Evolutionary conservation across 1,139 yeast species (phyloP), one percentile per base, ranked within the genome.

Genomic region (Taiozyma sp.): DNA sequence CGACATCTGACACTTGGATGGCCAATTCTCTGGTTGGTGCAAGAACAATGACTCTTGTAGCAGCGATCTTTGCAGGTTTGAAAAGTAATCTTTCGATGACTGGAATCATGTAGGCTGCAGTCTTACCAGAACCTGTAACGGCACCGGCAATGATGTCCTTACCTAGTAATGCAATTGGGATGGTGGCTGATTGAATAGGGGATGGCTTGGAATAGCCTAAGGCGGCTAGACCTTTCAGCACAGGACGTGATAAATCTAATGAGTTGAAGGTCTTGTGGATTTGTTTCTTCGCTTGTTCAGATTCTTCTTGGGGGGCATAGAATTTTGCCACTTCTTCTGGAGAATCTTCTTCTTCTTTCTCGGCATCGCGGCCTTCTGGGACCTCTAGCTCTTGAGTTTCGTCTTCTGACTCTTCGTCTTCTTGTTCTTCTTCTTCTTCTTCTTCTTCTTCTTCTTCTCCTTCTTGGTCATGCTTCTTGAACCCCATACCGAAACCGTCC

Each of bases 71-170:
- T 48, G 88, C 77, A 10, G 98, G 97, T 61, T 95, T 87, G 69
- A 85, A 93, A 35, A 93, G 72, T 45, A 93, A 74, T 73, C 99
- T 83, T 71, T 95, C 99, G 54, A 95, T 81, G 42, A 93, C 88
- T 19, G 99, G 99, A 51, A 93, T 87, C 85, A 93, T 83, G 65
- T 89, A 93, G 2, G 99, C 99, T 6, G 98, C 99, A 21, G 99
- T 95, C 68, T 93, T 93, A 80, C 99, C 99, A 37, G 98, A 90
- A 73, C 99, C 99, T 4, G 99, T 93, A 29, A 88, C 96, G 39
- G 99, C 99, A 73, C 98, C 98, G n/a, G 99, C 99, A 59, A 93
- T 97, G 49, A 93, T 81, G 68, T 89, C 97, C 64, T 88, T 91
- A 60, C 99, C 99, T 58, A 88, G 70, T 44, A 93, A 75, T 0